Evolutionary conservation across 768 basidiomycete species (phyloP).

Genomic region (Tylopilus sp.): DNA sequence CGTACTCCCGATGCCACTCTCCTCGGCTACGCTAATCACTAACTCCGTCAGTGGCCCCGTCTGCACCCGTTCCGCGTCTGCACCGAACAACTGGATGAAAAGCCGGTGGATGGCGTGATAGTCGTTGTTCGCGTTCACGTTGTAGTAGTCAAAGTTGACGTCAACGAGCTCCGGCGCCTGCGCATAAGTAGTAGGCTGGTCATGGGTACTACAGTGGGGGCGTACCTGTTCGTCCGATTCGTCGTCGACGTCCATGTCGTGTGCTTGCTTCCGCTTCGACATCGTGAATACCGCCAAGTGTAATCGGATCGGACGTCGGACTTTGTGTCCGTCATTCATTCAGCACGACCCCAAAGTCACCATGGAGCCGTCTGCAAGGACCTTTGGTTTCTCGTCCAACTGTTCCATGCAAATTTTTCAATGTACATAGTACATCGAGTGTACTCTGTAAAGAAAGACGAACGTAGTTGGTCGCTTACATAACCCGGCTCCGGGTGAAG

Average conservation of each 20-base stretch:
- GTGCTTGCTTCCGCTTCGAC: constrained; percentile 52
- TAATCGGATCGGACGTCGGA: background rate
- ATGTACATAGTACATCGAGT: too few relatives aligned
- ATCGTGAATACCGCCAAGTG: constrained; percentile 24
- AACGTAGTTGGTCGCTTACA: constrained; percentile 10
- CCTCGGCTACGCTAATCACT: constrained; percentile 66
- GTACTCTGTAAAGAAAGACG: too few relatives aligned
- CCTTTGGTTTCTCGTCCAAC: too few relatives aligned
- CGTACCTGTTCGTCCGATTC: constrained; percentile 40
- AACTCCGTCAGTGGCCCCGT: constrained; percentile 76
- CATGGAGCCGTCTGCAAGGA: too few relatives aligned
- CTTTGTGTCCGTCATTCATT: too few relatives aligned
- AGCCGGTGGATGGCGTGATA: constrained; percentile 83
- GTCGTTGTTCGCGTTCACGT: constrained; percentile 76
- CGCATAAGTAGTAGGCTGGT: constrained; percentile 1
- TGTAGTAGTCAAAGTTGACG: constrained; percentile 82
- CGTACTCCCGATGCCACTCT: constrained; percentile 79
- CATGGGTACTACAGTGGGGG: constrained; percentile 11
- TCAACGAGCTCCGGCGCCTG: constrained; percentile 22
- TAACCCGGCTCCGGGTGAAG: constrained; percentile 8
- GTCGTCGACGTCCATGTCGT: constrained; percentile 32
- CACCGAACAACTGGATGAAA: constrained; percentile 59
- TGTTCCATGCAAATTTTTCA: too few relatives aligned
- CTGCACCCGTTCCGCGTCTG: constrained; percentile 72
- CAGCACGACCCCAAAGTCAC: too few relatives aligned